These are phyloP conservation scores for Zopfochytrium polystomum DNA, from an alignment of 371 early-diverging fungal genomes.

Conservation along the genomic window DNA sequence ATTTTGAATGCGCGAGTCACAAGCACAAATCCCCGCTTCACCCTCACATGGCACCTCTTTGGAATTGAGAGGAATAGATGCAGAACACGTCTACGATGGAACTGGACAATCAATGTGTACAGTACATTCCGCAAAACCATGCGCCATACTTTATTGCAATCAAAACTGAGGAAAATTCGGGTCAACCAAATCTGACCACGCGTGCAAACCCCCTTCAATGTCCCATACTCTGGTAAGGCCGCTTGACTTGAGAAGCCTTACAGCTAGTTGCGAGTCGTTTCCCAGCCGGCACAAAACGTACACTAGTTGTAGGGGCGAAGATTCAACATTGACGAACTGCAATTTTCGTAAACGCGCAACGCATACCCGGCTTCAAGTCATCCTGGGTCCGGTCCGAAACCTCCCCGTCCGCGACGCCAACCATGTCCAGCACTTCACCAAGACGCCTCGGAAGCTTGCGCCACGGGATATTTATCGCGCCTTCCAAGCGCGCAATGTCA, in stretches of 20 bases:
- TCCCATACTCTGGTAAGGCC: slow-evolving; percentile 61
- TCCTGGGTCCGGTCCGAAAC: not conserved
- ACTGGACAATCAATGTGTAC: too few relatives aligned
- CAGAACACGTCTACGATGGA: too few relatives aligned
- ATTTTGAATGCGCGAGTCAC: too few relatives aligned
- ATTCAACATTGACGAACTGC: not conserved
- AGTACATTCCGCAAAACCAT: too few relatives aligned
- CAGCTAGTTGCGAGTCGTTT: slow-evolving; percentile 87
- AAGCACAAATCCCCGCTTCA: too few relatives aligned
- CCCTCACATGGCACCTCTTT: too few relatives aligned
- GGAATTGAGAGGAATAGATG: too few relatives aligned
- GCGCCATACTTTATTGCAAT: too few relatives aligned
- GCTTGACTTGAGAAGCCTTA: slow-evolving; percentile 56
- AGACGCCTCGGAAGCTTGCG: slow-evolving; percentile 11
- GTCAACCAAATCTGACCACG: slow-evolving; percentile 78
- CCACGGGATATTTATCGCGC: slow-evolving; percentile 45
- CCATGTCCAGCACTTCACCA: slow-evolving; percentile 20
- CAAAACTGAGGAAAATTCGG: slow-evolving; percentile 78
- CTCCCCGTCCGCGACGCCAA: slow-evolving; percentile 1
- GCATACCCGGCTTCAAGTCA: too few relatives aligned
- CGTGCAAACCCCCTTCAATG: slow-evolving; percentile 76
- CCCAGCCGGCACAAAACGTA: slow-evolving; percentile 89
- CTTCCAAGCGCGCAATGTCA: slow-evolving; percentile 74
- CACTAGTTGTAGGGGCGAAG: slow-evolving; percentile 42
- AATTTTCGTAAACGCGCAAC: too few relatives aligned